Evolutionary conservation across 1,139 yeast genomes (phyloP), one percentile per base, ranked within the genome.

Genomic region (Arxiozyma bovina): DNA sequence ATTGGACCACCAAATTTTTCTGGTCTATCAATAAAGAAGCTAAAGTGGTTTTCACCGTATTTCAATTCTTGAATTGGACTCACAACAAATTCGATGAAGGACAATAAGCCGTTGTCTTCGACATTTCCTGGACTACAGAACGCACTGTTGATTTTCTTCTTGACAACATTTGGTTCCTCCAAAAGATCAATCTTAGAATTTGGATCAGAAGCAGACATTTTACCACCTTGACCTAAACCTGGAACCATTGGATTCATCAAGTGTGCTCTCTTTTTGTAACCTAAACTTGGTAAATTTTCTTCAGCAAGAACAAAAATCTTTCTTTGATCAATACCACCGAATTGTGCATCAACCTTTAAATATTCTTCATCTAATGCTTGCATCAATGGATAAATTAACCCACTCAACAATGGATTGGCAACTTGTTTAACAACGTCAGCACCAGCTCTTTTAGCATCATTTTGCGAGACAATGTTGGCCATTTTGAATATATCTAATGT

Each of bases 361-460:
- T 85, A 85, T 67, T 94, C 86, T 74, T 94, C 99, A 72, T 94
- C 99, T 58, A 94, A 79, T 2, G 98, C 97, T 75, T 94, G 99
- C 99, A 94, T 93, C 68, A 94, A 81, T 54, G 99, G 99, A 73
- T 94, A 94, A 64, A 94, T 88, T 70, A 94, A 80, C 5, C 99
- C 99, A 41, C 95, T 85, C 60, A 94, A 80, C 61, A 91, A 79
- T 42, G 99, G 99, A 72, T 90, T 90, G 48, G 89, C 83, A 53
- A 91, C 97, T 75, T 94, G 99, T 72, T 94, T 94, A 60, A 94
- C 99, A 55, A 94, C 99, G 73, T 94, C 99, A 17, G 99, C 99
- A 69, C 99, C 99, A 1, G 99, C 99, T 72, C 99, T 84, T 76
- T 89, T 89, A 61, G 98, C 97, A 68, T 91, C 98, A 69, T 93